These are phyloP conservation scores for Cytospora schulzeri DNA, from an alignment of 2,329 filamentous ascomycete genomes.

Conservation along the genomic window DNA sequence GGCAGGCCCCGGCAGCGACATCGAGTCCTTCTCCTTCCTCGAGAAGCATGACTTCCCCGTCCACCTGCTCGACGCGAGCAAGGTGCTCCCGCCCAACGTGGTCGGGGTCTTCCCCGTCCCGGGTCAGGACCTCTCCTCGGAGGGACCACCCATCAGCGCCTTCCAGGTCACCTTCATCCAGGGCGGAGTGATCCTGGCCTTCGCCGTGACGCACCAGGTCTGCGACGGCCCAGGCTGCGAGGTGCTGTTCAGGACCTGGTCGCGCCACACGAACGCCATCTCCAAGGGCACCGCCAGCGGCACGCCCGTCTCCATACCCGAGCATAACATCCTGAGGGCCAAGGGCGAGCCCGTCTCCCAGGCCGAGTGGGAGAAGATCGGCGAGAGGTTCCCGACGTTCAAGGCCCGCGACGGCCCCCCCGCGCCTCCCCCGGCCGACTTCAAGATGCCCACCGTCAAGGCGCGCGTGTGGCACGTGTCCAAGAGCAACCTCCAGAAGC, in stretches of 20 bases:
- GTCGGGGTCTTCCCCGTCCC: constrained; percentile 12
- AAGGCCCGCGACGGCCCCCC: constrained; percentile 28
- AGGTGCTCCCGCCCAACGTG: constrained; percentile 14
- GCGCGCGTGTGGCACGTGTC: constrained; percentile 33
- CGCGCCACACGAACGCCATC: constrained; percentile 32
- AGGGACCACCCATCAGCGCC: constrained; percentile 16
- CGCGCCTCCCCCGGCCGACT: constrained; percentile 31
- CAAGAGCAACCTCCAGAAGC: constrained; percentile 26
- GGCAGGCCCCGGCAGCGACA: constrained; percentile 2
- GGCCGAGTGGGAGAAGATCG: constrained; percentile 12
- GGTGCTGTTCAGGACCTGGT: constrained; percentile 34
- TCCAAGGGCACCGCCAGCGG: constrained; percentile 17
- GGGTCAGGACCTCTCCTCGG: constrained; percentile 6
- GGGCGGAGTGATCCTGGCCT: constrained; percentile 34
- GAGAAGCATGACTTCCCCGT: constrained; percentile 22
- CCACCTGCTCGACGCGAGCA: constrained; percentile 18
- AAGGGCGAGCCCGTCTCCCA: not conserved
- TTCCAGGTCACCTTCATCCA: constrained; percentile 36
- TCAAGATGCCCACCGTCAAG: constrained; percentile 32
- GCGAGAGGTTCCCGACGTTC: constrained; percentile 15
- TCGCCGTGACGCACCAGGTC: constrained; percentile 34
- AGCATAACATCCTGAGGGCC: not conserved
- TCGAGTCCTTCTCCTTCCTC: constrained; percentile 11
- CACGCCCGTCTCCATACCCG: not conserved
- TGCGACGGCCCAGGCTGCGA: constrained; percentile 34